Evolutionary conservation across 2,329 filamentous ascomycete genomes (phyloP).

Genomic region (Fusarium sp.): DNA sequence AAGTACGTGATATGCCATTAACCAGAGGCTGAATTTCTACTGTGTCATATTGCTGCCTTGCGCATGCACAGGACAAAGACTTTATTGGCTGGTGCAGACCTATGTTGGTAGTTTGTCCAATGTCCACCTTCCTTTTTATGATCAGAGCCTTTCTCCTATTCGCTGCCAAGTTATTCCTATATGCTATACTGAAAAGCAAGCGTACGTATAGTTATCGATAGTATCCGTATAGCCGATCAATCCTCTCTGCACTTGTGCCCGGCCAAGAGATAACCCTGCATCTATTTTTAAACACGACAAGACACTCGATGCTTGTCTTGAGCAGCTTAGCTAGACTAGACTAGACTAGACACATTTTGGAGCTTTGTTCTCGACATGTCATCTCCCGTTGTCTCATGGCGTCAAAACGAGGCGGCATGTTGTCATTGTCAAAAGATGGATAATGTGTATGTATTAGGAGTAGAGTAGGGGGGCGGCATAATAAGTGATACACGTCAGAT

Average conservation of each 20-base stretch:
- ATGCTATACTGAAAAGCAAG: too few relatives aligned
- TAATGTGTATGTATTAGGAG: not conserved
- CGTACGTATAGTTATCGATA: too few relatives aligned
- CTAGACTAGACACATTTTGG: not conserved
- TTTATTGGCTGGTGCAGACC: too few relatives aligned
- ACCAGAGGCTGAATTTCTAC: constrained; percentile 1
- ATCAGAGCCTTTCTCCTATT: too few relatives aligned
- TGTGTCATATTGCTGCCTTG: not conserved
- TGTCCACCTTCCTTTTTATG: too few relatives aligned
- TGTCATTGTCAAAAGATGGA: too few relatives aligned
- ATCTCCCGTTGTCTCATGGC: constrained; percentile 11
- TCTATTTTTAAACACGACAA: not conserved
- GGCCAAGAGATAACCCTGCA: not conserved
- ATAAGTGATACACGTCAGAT: not conserved
- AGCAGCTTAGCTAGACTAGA: not conserved
- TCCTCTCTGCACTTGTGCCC: too few relatives aligned
- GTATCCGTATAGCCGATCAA: too few relatives aligned
- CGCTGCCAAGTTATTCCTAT: too few relatives aligned
- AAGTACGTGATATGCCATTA: constrained; percentile 9
- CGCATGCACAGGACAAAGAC: too few relatives aligned
- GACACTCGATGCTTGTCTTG: not conserved
- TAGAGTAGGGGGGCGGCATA: not conserved
- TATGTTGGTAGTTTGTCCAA: too few relatives aligned
- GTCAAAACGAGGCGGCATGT: too few relatives aligned
- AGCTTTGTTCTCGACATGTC: not conserved